Evolutionary conservation across 306 rosid genomes (phyloP).

Genomic region (Citrullus mucosospermus): DNA sequence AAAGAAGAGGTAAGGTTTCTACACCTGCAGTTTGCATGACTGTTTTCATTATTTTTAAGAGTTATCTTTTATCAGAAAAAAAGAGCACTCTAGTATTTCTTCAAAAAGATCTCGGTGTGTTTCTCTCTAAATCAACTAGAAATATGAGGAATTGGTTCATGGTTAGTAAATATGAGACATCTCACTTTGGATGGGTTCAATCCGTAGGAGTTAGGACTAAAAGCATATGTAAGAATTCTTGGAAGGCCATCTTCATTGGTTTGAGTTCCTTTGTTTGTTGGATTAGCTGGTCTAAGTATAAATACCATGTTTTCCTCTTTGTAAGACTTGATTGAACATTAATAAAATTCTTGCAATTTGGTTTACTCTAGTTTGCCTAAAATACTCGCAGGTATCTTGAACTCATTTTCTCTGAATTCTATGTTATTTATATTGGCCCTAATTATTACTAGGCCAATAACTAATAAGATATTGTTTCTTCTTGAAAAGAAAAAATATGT

Average conservation of each 20-base stretch:
- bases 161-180: background rate
- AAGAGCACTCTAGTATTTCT: background rate
- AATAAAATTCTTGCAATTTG: background rate
- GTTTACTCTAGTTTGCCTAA: background rate
- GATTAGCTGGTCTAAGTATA: background rate
- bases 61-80: too few relatives aligned
- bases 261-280: background rate
- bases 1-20: conserved; percentile 73
- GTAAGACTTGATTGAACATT: background rate
- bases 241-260: background rate
- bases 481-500: background rate
- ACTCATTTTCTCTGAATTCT: background rate
- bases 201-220: background rate
- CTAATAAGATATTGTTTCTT: background rate
- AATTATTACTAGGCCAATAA: background rate
- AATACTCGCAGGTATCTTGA: too few relatives aligned
- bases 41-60: too few relatives aligned
- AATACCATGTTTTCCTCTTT: background rate
- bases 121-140: background rate
- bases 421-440: background rate
- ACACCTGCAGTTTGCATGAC: background rate
- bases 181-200: background rate
- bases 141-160: background rate
- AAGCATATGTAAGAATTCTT: background rate
- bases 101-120: background rate